Conservation (phyloP, 495 filamentous ascomycete species). For the Aspergillus coremiiformis region DNA sequence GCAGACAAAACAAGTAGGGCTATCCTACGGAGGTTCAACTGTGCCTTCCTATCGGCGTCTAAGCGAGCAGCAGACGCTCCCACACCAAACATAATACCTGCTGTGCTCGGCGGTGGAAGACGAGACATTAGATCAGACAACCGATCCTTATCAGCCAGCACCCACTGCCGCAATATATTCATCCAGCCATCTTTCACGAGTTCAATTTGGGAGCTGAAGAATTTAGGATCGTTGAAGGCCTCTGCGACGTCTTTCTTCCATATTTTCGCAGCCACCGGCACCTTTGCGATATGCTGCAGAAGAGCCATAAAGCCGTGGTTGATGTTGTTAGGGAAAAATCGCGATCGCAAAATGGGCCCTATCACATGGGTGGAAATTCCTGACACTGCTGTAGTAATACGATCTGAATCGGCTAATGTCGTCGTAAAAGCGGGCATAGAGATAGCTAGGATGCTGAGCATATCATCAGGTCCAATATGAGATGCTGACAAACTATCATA, state of each 20-base stretch:
- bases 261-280: conserved; percentile 72
- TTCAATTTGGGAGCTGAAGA: conserved; percentile 61
- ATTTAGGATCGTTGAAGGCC: conserved; percentile 81
- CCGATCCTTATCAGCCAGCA: conserved; percentile 77
- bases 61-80: conserved; percentile 88
- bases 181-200: conserved; percentile 72
- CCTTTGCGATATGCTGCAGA: conserved; percentile 65
- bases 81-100: conserved; percentile 95
- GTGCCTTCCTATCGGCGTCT: conserved; percentile 89
- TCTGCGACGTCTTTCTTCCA: conserved; percentile 93
- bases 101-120: conserved; percentile 80
- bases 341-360: conserved; percentile 73
- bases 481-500: conserved; percentile 34
- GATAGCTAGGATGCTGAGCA: conserved; percentile 68
- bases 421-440: conserved; percentile 80
- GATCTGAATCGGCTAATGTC: conserved; percentile 78
- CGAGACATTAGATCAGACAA: conserved; percentile 72
- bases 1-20: conserved; percentile 69
- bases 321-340: conserved; percentile 81
- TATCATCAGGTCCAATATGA: conserved; percentile 56
- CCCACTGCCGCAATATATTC: conserved; percentile 73
- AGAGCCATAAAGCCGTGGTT: conserved; percentile 62
- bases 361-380: conserved; percentile 80
- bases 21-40: conserved; percentile 81
- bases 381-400: conserved; percentile 65